Evolutionary conservation across 495 filamentous ascomycete species (phyloP).

Genomic region (Hamigera avellanea): DNA sequence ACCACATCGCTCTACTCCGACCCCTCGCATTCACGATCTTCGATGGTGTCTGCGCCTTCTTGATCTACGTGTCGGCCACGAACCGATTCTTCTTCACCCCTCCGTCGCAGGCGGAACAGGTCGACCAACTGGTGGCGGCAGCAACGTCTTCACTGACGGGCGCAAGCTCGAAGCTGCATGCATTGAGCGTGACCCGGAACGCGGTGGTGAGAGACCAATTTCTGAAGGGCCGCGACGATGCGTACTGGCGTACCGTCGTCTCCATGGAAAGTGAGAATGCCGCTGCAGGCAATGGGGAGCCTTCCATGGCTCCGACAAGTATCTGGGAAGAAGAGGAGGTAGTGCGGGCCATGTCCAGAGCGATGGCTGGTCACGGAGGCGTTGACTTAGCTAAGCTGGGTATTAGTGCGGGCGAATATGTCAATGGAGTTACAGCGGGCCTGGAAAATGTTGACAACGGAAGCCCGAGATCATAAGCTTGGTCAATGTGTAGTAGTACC

Average conservation of each 20-base stretch:
- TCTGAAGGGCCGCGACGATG: conserved; percentile 41
- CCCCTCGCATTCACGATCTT: conserved; percentile 44
- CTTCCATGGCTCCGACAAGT: conserved; percentile 12
- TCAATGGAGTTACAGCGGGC: conserved; percentile 28
- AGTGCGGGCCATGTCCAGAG: conserved; percentile 37
- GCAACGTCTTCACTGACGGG: conserved; percentile 31
- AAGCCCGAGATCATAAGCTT: background rate
- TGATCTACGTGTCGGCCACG: conserved; percentile 66
- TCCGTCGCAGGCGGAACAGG: conserved; percentile 33
- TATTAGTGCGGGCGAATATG: conserved; percentile 31
- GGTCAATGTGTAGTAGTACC: no score
- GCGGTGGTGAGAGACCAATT: conserved; percentile 44
- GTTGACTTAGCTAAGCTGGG: conserved; percentile 39
- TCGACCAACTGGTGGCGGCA: conserved; percentile 26
- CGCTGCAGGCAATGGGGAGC: conserved; percentile 8
- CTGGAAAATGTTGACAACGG: conserved; percentile 13
- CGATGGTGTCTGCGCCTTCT: conserved; percentile 45
- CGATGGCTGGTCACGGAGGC: conserved; percentile 32
- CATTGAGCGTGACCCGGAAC: conserved; percentile 43
- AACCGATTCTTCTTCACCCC: conserved; percentile 55
- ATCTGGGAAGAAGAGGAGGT: conserved; percentile 48
- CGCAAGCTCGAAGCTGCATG: conserved; percentile 38
- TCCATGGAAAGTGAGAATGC: conserved; percentile 22
- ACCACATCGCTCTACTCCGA: conserved; percentile 50
- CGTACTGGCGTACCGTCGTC: conserved; percentile 45